These are phyloP conservation scores for Mucor circinelloides DNA, from an alignment of 371 early-diverging fungal genomes.

Conservation along the genomic window DNA sequence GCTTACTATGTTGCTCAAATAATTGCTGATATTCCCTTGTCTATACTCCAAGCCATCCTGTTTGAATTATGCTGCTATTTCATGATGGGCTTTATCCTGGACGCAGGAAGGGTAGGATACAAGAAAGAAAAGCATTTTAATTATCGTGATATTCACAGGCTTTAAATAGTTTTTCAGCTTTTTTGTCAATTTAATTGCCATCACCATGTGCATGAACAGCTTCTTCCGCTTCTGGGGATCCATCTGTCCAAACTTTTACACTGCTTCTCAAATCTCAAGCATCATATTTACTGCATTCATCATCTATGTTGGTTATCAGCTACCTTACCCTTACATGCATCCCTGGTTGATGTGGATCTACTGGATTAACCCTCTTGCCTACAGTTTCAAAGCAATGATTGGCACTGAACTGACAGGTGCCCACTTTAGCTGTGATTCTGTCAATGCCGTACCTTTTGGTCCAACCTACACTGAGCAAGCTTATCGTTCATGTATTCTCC, in stretches of 20 bases:
- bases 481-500: conserved; percentile 56
- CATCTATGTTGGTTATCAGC: conserved; percentile 64
- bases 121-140: neutral
- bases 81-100: conserved; percentile 40
- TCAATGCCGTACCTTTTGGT: conserved; percentile 45
- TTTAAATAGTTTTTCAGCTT: conserved; percentile 45
- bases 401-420: conserved; percentile 68
- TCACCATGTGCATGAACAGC: conserved; percentile 58
- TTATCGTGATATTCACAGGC: neutral
- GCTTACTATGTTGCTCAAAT: conserved; percentile 66
- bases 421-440: conserved; percentile 38
- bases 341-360: conserved; percentile 74
- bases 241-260: conserved; percentile 52
- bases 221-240: conserved; percentile 46
- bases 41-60: conserved; percentile 40
- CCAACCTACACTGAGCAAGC: conserved; percentile 47
- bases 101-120: conserved; percentile 48
- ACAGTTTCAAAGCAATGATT: conserved; percentile 63
- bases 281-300: conserved; percentile 57
- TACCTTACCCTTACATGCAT: conserved; percentile 63
- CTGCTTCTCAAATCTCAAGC: conserved; percentile 59
- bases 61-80: neutral
- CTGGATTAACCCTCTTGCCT: conserved; percentile 70
- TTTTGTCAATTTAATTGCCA: conserved; percentile 45
- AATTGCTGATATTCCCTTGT: conserved; percentile 44